Evolutionary conservation across 345 rosid species (phyloP).

Genomic region (Salix purpurea): DNA sequence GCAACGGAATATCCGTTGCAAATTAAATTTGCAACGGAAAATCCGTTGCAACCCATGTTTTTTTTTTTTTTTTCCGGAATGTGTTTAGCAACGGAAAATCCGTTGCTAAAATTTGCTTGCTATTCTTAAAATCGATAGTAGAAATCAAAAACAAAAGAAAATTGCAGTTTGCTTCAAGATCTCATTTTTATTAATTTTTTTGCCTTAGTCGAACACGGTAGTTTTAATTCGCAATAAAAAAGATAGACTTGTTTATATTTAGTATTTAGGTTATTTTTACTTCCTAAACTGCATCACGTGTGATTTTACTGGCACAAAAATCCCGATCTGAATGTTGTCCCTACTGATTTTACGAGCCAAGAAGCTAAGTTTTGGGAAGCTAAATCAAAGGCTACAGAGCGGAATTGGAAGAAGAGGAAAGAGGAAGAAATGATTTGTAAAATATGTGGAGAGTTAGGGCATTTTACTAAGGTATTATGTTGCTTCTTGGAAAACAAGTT

Average conservation of each 20-base stretch:
- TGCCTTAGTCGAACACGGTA: no score
- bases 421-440: constrained; percentile 99
- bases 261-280: no score
- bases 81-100: no score
- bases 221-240: no score
- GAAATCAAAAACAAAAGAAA: no score
- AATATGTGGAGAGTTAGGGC: constrained; percentile 95
- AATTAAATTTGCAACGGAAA: no score
- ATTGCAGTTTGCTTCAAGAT: no score
- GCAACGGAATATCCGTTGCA: no score
- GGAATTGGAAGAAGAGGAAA: constrained; percentile 98
- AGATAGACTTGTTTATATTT: no score
- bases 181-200: no score
- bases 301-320: not conserved
- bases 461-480: constrained; percentile 79
- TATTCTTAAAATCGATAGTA: not conserved
- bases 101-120: not conserved
- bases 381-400: constrained; percentile 95
- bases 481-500: not conserved
- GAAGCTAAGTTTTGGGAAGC: constrained; percentile 99
- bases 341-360: constrained; percentile 94
- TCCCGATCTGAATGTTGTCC: constrained; percentile 90
- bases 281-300: not conserved
- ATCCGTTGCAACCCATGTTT: no score
- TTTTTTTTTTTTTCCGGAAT: no score